A percentile compares a stretch with the other conserved stretches of the same genome.
phyloP scores from a whole-genome alignment of 2,329 filamentous ascomycete genomes.

The Clonostachys rhizophaga region DNA sequence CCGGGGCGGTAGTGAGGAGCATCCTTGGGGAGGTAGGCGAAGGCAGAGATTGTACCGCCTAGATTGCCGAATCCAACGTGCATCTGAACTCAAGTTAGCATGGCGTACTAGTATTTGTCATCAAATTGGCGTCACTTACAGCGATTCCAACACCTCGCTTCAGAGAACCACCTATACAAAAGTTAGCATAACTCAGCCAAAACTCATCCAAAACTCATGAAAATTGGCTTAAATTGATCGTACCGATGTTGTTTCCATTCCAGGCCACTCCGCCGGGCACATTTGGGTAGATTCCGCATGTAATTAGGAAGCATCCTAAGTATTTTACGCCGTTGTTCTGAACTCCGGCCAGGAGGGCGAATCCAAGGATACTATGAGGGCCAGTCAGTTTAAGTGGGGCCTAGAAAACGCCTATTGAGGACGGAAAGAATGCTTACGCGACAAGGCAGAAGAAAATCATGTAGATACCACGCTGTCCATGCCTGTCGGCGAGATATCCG shows the following conservation, averaged over 20 bases:
- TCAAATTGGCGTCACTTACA: slow-evolving; percentile 37
- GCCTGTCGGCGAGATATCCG: slow-evolving; percentile 36
- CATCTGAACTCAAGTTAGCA: no score
- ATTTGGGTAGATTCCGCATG: slow-evolving; percentile 40
- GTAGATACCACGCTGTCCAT: slow-evolving; percentile 27
- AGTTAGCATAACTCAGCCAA: no score
- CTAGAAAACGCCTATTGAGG: background rate
- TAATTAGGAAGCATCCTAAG: slow-evolving; percentile 37
- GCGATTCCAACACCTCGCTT: slow-evolving; percentile 52
- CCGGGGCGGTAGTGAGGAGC: slow-evolving; percentile 52
- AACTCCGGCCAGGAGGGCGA: slow-evolving; percentile 20
- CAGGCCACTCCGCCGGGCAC: slow-evolving; percentile 52
- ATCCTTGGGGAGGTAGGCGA: slow-evolving; percentile 29
- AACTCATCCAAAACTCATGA: no score
- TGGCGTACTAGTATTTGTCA: no score
- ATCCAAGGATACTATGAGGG: slow-evolving; percentile 20
- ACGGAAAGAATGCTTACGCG: slow-evolving; percentile 16
- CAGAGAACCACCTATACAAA: slow-evolving; percentile 27
- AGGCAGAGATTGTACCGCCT: slow-evolving; percentile 25
- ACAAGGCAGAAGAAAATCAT: slow-evolving; percentile 28
- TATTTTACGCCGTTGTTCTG: slow-evolving; percentile 37
- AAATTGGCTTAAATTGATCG: no score
- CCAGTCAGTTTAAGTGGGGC: background rate
- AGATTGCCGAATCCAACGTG: slow-evolving; percentile 19
- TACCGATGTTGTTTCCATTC: slow-evolving; percentile 54